These are phyloP conservation scores for Aurantiochytrium sp. DNA, from an alignment of 108 stramenopile genomes.

Conservation along the genomic window DNA sequence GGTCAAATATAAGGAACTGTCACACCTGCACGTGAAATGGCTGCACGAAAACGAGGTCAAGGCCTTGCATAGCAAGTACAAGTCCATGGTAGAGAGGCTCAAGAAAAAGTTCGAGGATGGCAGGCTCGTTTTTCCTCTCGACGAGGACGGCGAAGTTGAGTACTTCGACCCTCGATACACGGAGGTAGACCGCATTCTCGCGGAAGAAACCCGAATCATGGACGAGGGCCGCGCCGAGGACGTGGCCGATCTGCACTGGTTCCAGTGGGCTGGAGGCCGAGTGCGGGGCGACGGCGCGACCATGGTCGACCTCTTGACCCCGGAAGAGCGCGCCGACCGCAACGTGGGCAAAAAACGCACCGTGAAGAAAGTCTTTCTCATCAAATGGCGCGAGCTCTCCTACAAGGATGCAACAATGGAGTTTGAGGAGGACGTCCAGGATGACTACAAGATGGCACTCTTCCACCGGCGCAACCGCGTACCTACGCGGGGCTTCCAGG, in stretches of 20 bases:
- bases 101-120: background rate
- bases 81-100: background rate
- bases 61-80: background rate
- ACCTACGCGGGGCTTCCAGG: background rate
- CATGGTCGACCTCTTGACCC: background rate
- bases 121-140: background rate
- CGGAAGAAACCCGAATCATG: background rate
- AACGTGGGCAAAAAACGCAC: background rate
- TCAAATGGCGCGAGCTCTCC: conserved; percentile 91
- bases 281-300: background rate
- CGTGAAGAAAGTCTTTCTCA: conserved; percentile 54
- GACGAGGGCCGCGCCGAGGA: background rate
- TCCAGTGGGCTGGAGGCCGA: background rate
- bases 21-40: conserved; percentile 1
- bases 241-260: background rate
- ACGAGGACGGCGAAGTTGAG: conserved; percentile 2
- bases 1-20: background rate
- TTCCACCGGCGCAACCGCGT: background rate
- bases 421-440: conserved; percentile 76
- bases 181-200: conserved; percentile 7
- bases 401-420: conserved; percentile 96
- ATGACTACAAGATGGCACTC: conserved; percentile 39
- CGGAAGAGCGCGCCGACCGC: background rate
- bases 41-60: background rate
- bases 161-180: conserved; percentile 31